Evolutionary conservation across 2,329 filamentous ascomycete species (phyloP), one percentile per base, ranked within the genome.

Genomic region (Xylariales sp.): DNA sequence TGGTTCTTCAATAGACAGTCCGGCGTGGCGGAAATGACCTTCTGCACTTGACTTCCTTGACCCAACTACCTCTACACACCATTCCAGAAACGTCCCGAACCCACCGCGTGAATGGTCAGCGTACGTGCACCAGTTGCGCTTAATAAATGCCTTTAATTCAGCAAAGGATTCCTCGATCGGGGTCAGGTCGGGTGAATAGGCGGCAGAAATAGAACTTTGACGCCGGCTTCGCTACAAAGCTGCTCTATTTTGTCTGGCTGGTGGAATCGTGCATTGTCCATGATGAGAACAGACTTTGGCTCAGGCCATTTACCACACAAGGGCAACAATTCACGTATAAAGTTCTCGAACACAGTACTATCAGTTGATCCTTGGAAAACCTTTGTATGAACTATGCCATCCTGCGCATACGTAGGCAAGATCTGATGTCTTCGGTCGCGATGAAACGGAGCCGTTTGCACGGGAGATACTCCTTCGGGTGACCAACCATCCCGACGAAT

Each of bases 401-500:
- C 28, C 22, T 46, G 25, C 12, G 49, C 25, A 46, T 61, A 62
- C 31, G 48, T 52, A 18, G 54, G 58, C 12, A 62, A 45, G 19
- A 47, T 45, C 14, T 41, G 40, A 18, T 27, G 43, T 28, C 48
- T 31, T 15, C 46, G 33, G 4, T 41, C 46, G n/a, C 43, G 42
- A 38, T 43, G 36, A 25, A 50, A 50, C 21, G 21, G 38, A 18
- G 51, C 42, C 4, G 51, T 33, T 43, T 56, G 27, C 2, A 51
- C 45, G n/a, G 50, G 51, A 7, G 50, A 48, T 24, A 49, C 39
- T 6, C 54, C 50, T 7, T 43, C 40, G 10, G 55, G 58, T 38
- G 58, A 57, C 60, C 54, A 66, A 4, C 53, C 53, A 12, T 40
- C 60, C 14, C 56, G 48, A 39, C 60, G 49, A 44, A 56, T 60